These are phyloP conservation scores for Teratosphaeria viscida DNA, from an alignment of 2,329 filamentous ascomycete species.

Conservation along the genomic window DNA sequence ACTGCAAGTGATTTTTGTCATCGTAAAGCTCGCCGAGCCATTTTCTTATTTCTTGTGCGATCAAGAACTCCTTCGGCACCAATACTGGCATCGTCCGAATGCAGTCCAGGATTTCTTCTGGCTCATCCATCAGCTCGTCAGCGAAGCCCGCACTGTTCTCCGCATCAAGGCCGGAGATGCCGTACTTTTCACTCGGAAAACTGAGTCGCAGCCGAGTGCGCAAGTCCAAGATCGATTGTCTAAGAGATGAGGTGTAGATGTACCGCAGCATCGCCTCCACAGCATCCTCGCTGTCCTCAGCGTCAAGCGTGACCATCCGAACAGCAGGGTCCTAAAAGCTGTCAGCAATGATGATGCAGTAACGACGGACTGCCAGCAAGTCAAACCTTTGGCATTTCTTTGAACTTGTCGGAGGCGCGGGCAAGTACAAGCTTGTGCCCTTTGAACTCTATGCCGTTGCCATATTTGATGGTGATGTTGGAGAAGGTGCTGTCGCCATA, in stretches of 20 bases:
- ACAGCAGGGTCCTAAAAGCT: neutral
- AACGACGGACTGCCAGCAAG: neutral
- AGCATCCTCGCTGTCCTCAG: neutral
- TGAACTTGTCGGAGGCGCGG: neutral
- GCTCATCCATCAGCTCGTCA: neutral
- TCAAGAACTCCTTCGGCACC: neutral
- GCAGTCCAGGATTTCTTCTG: neutral
- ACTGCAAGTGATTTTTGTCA: no score
- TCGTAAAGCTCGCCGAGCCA: neutral
- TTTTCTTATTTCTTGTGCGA: neutral
- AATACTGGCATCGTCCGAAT: neutral
- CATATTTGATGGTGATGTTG: neutral
- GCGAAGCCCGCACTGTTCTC: neutral
- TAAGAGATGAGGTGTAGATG: neutral
- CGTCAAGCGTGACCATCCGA: neutral
- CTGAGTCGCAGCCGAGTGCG: neutral
- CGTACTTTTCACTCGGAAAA: neutral
- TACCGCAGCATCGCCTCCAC: neutral
- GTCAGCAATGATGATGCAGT: neutral
- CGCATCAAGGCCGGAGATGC: neutral
- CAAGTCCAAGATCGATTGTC: neutral
- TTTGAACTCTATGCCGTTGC: neutral
- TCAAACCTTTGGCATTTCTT: neutral
- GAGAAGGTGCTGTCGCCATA: neutral
- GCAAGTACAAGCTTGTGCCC: neutral